Percentiles rank a stretch among this genome's conserved stretches.
phyloP scores from a whole-genome alignment of 1,284 basidiomycete species.

The Ceratobasidium sp. region DNA sequence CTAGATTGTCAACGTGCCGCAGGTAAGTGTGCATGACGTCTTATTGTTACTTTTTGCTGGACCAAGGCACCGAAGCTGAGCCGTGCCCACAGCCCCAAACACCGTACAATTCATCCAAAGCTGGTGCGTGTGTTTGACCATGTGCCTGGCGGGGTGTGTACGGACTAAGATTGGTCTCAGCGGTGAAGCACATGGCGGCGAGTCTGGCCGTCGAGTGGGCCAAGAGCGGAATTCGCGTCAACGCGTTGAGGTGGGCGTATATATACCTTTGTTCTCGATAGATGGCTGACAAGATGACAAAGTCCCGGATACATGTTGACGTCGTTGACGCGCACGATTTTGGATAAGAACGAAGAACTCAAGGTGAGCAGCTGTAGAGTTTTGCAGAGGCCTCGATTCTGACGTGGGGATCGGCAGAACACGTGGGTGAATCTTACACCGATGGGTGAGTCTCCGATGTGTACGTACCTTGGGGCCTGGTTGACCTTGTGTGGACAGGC shows the following conservation, averaged over 20 bases:
- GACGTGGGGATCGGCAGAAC: slow-evolving; percentile 17
- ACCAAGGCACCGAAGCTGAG: slow-evolving; percentile 15
- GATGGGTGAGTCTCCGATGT: slow-evolving; percentile 59
- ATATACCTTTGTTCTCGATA: not conserved
- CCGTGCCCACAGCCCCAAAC: slow-evolving; percentile 77
- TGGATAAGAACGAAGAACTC: slow-evolving; percentile 75
- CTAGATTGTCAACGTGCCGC: slow-evolving; percentile 87
- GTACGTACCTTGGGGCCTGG: not conserved
- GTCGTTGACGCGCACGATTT: slow-evolving; percentile 81
- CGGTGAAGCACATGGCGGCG: slow-evolving; percentile 88
- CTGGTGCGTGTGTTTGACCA: slow-evolving; percentile 60
- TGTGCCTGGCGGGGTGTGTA: not conserved
- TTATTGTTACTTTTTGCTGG: slow-evolving; percentile 21
- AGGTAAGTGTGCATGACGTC: slow-evolving; percentile 57
- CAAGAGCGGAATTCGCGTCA: slow-evolving; percentile 83
- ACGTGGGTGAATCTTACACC: slow-evolving; percentile 93
- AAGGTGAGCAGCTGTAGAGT: slow-evolving; percentile 63
- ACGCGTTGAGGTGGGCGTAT: slow-evolving; percentile 69
- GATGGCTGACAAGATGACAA: not conserved
- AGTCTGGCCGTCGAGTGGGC: slow-evolving; percentile 92
- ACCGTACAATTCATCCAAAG: slow-evolving; percentile 96
- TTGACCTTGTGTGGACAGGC: slow-evolving; percentile 10
- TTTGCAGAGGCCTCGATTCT: slow-evolving; percentile 44
- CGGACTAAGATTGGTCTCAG: slow-evolving; percentile 53
- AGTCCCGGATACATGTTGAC: slow-evolving; percentile 93